Conservation (phyloP, 306 rosid genomes). For the Carpinus viminea region DNA sequence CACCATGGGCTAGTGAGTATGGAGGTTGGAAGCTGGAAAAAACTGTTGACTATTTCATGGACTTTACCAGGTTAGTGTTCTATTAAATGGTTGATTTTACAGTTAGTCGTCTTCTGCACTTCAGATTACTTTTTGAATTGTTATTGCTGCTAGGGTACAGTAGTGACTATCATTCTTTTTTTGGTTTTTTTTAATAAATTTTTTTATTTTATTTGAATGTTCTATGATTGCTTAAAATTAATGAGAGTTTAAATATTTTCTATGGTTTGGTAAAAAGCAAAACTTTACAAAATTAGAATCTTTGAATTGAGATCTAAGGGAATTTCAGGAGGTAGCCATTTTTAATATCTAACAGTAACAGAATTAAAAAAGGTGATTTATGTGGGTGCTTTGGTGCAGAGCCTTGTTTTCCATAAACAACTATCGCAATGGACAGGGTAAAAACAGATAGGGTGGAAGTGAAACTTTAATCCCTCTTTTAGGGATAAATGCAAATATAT, state of each 20-base stretch:
- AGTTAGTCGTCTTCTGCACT: slow-evolving; percentile 16
- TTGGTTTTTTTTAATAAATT: background rate
- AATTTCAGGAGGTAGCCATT: background rate
- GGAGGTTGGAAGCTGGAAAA: slow-evolving; percentile 99
- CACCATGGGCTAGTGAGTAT: slow-evolving; percentile 93
- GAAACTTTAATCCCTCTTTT: background rate
- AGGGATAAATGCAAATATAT: too few relatives aligned
- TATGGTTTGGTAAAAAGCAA: too few relatives aligned
- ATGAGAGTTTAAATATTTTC: background rate
- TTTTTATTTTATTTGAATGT: background rate
- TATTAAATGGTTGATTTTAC: slow-evolving; percentile 12
- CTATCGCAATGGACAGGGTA: slow-evolving; percentile 1
- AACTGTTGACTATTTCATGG: slow-evolving; percentile 90
- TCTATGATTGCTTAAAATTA: background rate
- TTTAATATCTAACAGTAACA: background rate
- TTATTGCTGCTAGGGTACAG: background rate
- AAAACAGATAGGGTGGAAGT: background rate
- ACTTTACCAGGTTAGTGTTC: slow-evolving; percentile 70
- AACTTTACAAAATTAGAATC: too few relatives aligned
- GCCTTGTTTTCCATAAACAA: background rate
- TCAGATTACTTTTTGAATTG: slow-evolving; percentile 20
- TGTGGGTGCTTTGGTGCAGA: slow-evolving; percentile 3
- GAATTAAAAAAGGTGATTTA: background rate
- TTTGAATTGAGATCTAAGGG: background rate
- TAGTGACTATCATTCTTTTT: background rate